These are phyloP conservation scores for Gyrodon lividus DNA, from an alignment of 768 basidiomycete genomes.

Conservation along the genomic window DNA sequence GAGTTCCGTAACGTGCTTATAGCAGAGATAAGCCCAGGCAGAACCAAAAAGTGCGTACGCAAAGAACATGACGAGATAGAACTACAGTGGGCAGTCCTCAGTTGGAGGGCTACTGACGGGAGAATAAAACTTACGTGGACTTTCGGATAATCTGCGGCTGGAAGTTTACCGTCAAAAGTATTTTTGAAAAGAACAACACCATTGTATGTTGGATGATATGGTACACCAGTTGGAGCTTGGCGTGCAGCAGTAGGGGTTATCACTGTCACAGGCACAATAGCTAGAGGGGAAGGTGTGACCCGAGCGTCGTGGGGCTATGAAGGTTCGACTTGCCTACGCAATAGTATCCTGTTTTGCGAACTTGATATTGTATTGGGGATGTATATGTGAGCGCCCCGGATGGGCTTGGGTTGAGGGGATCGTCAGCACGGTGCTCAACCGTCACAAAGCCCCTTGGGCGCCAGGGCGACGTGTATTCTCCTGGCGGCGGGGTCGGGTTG, in stretches of 20 bases:
- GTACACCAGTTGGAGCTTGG: constrained; percentile 48
- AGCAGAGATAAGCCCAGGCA: constrained; percentile 84
- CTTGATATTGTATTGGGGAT: constrained; percentile 77
- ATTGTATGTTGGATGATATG: constrained; percentile 73
- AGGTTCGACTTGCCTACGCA: constrained; percentile 77
- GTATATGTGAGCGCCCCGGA: constrained; percentile 53
- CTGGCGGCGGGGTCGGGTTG: constrained; percentile 53
- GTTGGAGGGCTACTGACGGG: not conserved
- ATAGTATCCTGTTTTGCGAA: constrained; percentile 90
- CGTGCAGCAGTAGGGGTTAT: constrained; percentile 37
- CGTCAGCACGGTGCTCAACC: constrained; percentile 20
- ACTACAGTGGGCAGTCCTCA: constrained; percentile 43
- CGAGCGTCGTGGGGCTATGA: not conserved
- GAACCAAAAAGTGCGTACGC: constrained; percentile 68
- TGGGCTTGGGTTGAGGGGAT: constrained; percentile 48
- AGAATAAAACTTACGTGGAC: constrained; percentile 66
- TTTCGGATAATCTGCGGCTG: constrained; percentile 96
- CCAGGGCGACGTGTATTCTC: constrained; percentile 52
- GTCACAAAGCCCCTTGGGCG: constrained; percentile 26
- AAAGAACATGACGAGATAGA: constrained; percentile 83
- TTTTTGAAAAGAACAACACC: constrained; percentile 86
- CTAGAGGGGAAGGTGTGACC: constrained; percentile 37
- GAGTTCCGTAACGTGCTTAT: constrained; percentile 75
- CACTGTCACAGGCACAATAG: constrained; percentile 88
- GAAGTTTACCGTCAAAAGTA: constrained; percentile 81